Evolutionary conservation across 139 green algal genomes (phyloP).

Genomic region (Desmodesmus armatus): DNA sequence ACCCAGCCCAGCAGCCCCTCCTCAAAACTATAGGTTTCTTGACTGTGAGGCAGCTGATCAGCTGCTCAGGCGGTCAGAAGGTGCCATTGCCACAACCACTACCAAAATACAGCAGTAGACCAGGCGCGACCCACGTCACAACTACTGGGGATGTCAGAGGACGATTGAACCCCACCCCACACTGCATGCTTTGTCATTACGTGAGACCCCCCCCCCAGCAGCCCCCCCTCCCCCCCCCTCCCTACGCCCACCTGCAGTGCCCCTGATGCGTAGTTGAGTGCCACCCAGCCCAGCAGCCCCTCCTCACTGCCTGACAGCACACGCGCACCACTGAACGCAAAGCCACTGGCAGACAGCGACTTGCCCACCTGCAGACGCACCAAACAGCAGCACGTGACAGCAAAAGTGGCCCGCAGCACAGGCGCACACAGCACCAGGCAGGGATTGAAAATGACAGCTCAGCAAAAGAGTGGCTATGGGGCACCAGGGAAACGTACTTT

Average conservation of each 20-base stretch:
- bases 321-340: conserved; percentile 7
- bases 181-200: no score
- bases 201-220: no score
- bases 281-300: conserved; percentile 62
- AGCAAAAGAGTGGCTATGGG: no score
- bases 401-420: background rate
- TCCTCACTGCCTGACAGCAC: conserved; percentile 55
- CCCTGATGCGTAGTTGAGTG: conserved; percentile 62
- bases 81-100: background rate
- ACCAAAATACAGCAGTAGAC: background rate
- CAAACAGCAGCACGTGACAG: conserved; percentile 6
- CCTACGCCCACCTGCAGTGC: conserved; percentile 57
- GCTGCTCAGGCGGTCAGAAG: background rate
- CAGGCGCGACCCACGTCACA: background rate
- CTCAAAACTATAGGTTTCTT: no score
- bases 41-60: background rate
- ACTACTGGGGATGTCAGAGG: background rate
- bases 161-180: no score
- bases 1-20: conserved; percentile 66
- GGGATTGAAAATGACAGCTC: background rate
- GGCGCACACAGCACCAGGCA: background rate
- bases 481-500: no score
- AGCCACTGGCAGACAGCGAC: conserved; percentile 1
- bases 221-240: background rate
- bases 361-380: background rate